Percentiles rank a stretch among this genome's conserved stretches.
Conservation (phyloP, 257 asterid species). For the Solanum appendiculatum region DNA sequence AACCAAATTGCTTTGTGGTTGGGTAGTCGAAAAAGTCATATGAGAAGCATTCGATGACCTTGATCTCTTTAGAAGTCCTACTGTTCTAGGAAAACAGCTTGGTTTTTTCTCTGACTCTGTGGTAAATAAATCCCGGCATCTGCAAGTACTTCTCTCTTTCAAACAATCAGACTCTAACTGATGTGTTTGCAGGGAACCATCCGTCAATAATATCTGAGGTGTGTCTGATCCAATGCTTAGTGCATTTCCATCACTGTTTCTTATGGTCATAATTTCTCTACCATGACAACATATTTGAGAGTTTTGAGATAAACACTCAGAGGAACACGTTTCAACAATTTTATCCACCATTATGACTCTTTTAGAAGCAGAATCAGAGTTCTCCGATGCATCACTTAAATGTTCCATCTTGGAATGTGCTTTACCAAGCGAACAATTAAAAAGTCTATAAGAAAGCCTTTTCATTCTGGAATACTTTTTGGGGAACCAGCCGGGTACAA, state of each 20-base stretch:
- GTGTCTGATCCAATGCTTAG: slow-evolving; percentile 27
- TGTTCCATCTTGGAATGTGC: slow-evolving; percentile 34
- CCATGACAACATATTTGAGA: slow-evolving; percentile 44
- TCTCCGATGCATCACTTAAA: slow-evolving; percentile 34
- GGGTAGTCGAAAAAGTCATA: background rate
- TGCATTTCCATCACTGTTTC: slow-evolving; percentile 57
- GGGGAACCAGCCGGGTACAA: slow-evolving; percentile 8
- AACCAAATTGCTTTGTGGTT: slow-evolving; percentile 6
- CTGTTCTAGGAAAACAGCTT: slow-evolving; percentile 26
- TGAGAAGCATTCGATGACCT: slow-evolving; percentile 4
- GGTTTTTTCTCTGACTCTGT: slow-evolving; percentile 17
- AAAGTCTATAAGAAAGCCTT: slow-evolving; percentile 38
- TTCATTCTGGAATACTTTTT: slow-evolving; percentile 19
- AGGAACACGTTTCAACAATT: slow-evolving; percentile 38
- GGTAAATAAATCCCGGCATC: slow-evolving; percentile 12
- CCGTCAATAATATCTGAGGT: slow-evolving; percentile 11
- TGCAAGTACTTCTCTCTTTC: slow-evolving; percentile 10
- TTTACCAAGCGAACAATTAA: slow-evolving; percentile 56
- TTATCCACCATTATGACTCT: slow-evolving; percentile 32
- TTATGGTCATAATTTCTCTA: slow-evolving; percentile 32
- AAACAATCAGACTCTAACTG: slow-evolving; percentile 11
- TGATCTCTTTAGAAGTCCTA: slow-evolving; percentile 6
- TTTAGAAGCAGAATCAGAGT: slow-evolving; percentile 24
- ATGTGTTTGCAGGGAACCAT: background rate
- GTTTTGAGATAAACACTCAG: slow-evolving; percentile 46